These are phyloP conservation scores for Mycosarcoma mackinlayi DNA, from an alignment of 1,284 basidiomycete species.

Conservation along the genomic window DNA sequence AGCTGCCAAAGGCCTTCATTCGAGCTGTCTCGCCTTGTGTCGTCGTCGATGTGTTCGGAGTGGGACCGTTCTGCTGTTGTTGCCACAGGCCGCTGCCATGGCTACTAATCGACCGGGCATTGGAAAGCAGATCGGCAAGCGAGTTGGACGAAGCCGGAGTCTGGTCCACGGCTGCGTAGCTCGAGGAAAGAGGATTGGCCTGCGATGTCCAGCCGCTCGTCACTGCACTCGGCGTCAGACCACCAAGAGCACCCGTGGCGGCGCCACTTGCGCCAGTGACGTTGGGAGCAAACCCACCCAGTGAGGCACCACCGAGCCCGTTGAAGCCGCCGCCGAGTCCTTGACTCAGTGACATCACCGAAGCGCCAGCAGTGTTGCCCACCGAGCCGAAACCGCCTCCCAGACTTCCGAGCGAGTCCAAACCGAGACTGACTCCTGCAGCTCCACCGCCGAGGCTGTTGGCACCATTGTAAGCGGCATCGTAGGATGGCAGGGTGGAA, in stretches of 20 bases:
- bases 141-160: constrained; percentile 9
- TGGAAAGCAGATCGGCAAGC: constrained; percentile 22
- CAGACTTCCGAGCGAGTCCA: constrained; percentile 33
- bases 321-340: constrained; percentile 43
- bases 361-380: neutral
- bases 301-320: constrained; percentile 27
- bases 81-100: constrained; percentile 15
- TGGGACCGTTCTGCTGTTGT: constrained; percentile 10
- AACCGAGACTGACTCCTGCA: constrained; percentile 33
- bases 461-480: constrained; percentile 39
- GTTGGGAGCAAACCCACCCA: constrained; percentile 15
- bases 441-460: constrained; percentile 33
- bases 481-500: constrained; percentile 48
- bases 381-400: constrained; percentile 19
- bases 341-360: constrained; percentile 16
- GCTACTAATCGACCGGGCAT: constrained; percentile 12
- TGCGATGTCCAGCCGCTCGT: constrained; percentile 35
- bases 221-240: constrained; percentile 20
- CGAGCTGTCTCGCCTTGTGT: constrained; percentile 2
- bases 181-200: constrained; percentile 8
- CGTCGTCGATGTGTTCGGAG: neutral
- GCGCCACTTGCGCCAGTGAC: constrained; percentile 1
- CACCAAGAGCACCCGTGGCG: neutral
- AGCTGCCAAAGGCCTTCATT: neutral
- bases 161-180: constrained; percentile 13